phyloP scores from a whole-genome alignment of 345 rosid species.

The Boechera divaricarpa region DNA sequence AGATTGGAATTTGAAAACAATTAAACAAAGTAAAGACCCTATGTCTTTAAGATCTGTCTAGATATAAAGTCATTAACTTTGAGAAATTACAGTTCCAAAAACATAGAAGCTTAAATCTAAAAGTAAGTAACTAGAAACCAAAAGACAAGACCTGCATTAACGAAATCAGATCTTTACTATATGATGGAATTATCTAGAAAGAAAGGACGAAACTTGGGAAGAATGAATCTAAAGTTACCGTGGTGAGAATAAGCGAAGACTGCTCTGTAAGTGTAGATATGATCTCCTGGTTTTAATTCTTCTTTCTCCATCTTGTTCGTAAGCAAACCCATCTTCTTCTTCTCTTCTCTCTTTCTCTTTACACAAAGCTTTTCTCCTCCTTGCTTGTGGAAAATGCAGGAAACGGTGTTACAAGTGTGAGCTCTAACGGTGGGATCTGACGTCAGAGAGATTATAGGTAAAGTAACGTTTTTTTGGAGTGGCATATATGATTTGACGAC shows the following conservation, averaged over 20 bases:
- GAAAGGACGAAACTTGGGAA: constrained; percentile 30
- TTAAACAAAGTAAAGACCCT: neutral
- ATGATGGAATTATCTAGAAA: neutral
- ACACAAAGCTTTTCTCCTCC: constrained; percentile 6
- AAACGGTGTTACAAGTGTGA: constrained; percentile 35
- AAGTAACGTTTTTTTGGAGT: constrained; percentile 24
- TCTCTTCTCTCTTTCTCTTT: constrained; percentile 18
- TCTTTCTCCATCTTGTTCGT: constrained; percentile 74
- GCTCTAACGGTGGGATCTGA: constrained; percentile 42
- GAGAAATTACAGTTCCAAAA: constrained; percentile 2
- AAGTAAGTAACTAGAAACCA: neutral
- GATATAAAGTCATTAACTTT: constrained; percentile 31
- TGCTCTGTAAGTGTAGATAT: constrained; percentile 96
- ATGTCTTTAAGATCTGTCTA: constrained; percentile 27
- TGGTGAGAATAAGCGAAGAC: constrained; percentile 96
- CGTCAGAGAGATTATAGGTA: constrained; percentile 24
- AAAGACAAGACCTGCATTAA: constrained; percentile 5
- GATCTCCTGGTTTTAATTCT: constrained; percentile 88
- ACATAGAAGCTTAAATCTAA: neutral
- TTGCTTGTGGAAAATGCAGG: constrained; percentile 34
- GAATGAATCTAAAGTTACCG: constrained; percentile 51
- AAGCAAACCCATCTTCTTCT: constrained; percentile 74
- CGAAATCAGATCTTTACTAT: neutral
- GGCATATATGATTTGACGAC: constrained; percentile 1
- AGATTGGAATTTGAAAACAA: constrained; percentile 9